Conservation (phyloP, 2,329 filamentous ascomycete species). For the Alternaria conjuncta region DNA sequence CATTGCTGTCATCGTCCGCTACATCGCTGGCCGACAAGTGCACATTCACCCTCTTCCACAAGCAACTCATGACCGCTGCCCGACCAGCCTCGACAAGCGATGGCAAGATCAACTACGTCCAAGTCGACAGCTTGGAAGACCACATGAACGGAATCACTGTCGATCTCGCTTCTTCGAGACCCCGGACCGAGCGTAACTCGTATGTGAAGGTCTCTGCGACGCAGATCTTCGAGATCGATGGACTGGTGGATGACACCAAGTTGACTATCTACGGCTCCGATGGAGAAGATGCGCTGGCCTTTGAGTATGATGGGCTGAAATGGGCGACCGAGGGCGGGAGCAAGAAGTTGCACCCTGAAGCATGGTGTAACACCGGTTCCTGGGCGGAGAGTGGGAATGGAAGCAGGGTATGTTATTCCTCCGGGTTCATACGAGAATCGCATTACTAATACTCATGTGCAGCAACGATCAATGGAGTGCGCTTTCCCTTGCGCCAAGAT, state of each 20-base stretch:
- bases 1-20: not conserved
- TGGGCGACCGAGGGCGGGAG: slow-evolving; percentile 8
- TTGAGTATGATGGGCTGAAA: slow-evolving; percentile 5
- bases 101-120: slow-evolving; percentile 17
- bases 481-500: slow-evolving; percentile 18
- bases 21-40: slow-evolving; percentile 14
- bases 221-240: slow-evolving; percentile 12
- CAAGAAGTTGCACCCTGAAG: not conserved
- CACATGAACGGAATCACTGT: slow-evolving; percentile 19
- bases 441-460: not conserved
- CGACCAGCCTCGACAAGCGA: not conserved
- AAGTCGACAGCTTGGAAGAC: slow-evolving; percentile 18
- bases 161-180: slow-evolving; percentile 18
- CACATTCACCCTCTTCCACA: slow-evolving; percentile 26
- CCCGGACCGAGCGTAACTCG: slow-evolving; percentile 14
- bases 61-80: slow-evolving; percentile 6
- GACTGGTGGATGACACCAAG: slow-evolving; percentile 14
- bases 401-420: slow-evolving; percentile 11
- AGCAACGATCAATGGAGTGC: slow-evolving; percentile 22
- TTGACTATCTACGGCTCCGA: slow-evolving; percentile 13
- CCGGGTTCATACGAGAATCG: not conserved
- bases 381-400: slow-evolving; percentile 10
- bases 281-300: slow-evolving; percentile 7
- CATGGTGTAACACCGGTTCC: slow-evolving; percentile 11
- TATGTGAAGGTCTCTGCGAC: slow-evolving; percentile 14